Base-by-base conservation (phyloP, 2,329 filamentous ascomycete species). In the Xenoacremonium recifei region DNA sequence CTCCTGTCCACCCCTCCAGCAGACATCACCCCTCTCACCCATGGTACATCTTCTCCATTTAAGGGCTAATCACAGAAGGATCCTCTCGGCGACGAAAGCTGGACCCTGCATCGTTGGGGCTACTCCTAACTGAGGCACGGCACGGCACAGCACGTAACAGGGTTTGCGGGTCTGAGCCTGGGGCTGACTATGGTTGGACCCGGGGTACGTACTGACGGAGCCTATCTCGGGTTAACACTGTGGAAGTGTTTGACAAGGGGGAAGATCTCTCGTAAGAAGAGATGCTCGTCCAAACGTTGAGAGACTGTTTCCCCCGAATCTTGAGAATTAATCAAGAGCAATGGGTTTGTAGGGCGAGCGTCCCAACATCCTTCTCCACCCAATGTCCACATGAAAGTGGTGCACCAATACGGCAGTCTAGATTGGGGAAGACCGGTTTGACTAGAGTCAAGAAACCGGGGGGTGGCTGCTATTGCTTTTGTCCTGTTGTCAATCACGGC, bases 1-100 rank as follows among this genome's bases (percentile, higher is more conserved):
- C n/a, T n/a, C n/a, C n/a, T n/a, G n/a, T n/a, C n/a, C n/a, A n/a
- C n/a, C n/a, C n/a, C n/a, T n/a, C n/a, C n/a, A n/a, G n/a, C n/a
- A n/a, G n/a, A n/a, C n/a, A n/a, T n/a, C n/a, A n/a, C n/a, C n/a
- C n/a, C n/a, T n/a, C n/a, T n/a, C n/a, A n/a, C n/a, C n/a, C n/a
- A n/a, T n/a, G n/a, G n/a, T n/a, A n/a, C n/a, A n/a, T n/a, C n/a
- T n/a, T n/a, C n/a, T n/a, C n/a, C n/a, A 39, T 31, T 38, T 27
- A 27, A 13, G 23, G 9, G 9, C 23, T 9, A 27, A 13, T 27
- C 9, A 27, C 13, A 27, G 23, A 35, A 13, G 40, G 32, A 34
- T 27, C 35, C 40, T 36, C 36, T 21, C 32, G 32, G 32, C 39
- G 39, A 40, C 44, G 31, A 43, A 20, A 39, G 39, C 43, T 43